Base-by-base conservation (phyloP, 345 rosid species). In the Euphorbia tirucalli region DNA sequence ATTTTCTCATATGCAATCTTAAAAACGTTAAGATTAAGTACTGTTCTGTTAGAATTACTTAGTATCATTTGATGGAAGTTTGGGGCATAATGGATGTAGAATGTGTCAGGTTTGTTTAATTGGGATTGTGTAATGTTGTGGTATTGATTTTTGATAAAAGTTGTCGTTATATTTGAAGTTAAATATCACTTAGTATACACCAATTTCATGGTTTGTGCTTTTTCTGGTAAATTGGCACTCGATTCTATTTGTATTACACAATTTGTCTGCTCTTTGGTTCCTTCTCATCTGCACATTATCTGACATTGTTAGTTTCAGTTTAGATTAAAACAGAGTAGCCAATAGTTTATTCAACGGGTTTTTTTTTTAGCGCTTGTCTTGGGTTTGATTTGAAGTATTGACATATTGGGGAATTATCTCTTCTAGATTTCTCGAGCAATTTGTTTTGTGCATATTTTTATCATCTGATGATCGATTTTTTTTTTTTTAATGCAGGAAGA, bases 401-500 rank as follows among this genome's bases (percentile, higher is more conserved):
- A 21, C 43, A n/a, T 50, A 22, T 27, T 61, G 68, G 31, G 27
- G 50, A 63, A 35, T 41, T 63, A 11, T 14, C 10, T 44, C 0
- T 35, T 66, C 69, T 62, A 60, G 54, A 46, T 69, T 61, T 60
- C 13, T n/a, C 49, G 0, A 39, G 46, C n/a, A 30, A 24, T 10
- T 39, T 18, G 4, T 21, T 60, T 61, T 2, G 2, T 35, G 48
- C 39, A 19, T 66, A 18, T n/a, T 30, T 22, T 37, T 57, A 43
- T 67, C n/a, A 27, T 57, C 46, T 71, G 39, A 68, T 66, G n/a
- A 56, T 5, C 25, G 65, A 22, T 49, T 61, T 73, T 49, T 67
- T 64, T 43, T 71, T n/a, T n/a, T n/a, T n/a, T n/a, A n/a, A 52
- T 82, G 80, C 86, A 89, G 95, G 92, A 82, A 57, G 89, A 87